Evolutionary conservation across 2,329 filamentous ascomycete species (phyloP).

Genomic region (Hymenoscyphus albidus): DNA sequence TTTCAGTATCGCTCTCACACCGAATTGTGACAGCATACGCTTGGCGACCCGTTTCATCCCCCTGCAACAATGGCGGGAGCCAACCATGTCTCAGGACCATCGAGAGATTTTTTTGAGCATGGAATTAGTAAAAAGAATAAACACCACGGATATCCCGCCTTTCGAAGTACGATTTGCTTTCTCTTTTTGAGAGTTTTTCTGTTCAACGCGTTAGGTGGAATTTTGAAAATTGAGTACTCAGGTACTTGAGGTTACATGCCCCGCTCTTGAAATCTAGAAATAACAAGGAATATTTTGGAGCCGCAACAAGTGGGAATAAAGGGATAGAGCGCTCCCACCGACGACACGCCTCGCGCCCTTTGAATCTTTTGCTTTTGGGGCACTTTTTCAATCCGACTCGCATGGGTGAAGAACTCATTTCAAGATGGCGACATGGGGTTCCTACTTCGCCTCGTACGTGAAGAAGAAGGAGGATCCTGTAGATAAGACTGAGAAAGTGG

Average conservation of each 20-base stretch:
- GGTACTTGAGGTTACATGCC: background rate
- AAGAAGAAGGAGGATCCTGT: slow-evolving; percentile 17
- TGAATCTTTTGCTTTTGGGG: background rate
- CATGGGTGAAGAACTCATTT: background rate
- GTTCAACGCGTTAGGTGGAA: background rate
- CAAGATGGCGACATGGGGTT: slow-evolving; percentile 24
- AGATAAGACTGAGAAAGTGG: background rate
- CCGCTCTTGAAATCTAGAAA: background rate
- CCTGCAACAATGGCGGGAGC: background rate
- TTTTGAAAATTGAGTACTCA: background rate
- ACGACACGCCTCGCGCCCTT: background rate
- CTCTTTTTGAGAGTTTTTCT: background rate
- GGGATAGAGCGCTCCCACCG: background rate
- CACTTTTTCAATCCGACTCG: background rate
- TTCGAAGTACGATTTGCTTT: background rate
- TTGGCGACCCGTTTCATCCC: background rate
- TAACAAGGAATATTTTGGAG: background rate
- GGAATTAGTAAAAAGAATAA: background rate
- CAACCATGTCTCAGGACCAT: background rate
- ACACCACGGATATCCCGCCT: background rate
- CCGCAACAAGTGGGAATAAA: background rate
- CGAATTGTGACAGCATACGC: background rate
- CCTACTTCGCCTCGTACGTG: slow-evolving; percentile 23
- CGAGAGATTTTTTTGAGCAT: background rate
- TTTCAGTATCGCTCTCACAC: background rate